Conservation (phyloP, 257 asterid genomes). For the Salvia miltiorrhiza region DNA sequence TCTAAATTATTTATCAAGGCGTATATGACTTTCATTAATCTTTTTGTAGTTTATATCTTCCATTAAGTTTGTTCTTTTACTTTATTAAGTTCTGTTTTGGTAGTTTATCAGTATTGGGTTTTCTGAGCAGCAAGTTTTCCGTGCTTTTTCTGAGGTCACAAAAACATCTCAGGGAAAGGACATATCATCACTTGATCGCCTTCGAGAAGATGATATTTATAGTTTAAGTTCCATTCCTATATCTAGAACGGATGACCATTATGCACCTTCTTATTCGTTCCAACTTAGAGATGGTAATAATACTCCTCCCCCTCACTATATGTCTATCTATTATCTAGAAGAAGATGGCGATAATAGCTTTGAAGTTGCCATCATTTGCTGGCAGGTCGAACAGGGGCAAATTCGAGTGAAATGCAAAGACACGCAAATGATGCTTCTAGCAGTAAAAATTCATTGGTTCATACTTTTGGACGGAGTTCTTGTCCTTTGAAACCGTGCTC, state of each 20-base stretch:
- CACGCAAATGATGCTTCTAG: conserved; percentile 27
- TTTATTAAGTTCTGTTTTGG: conserved; percentile 25
- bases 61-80: conserved; percentile 13
- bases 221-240: conserved; percentile 37
- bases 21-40: conserved; percentile 11
- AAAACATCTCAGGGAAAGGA: conserved; percentile 53
- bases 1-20: not conserved
- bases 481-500: conserved; percentile 53
- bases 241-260: conserved; percentile 22
- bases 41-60: conserved; percentile 13
- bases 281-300: conserved; percentile 28
- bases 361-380: conserved; percentile 18
- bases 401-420: conserved; percentile 35
- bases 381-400: conserved; percentile 36
- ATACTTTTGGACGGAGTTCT: conserved; percentile 36
- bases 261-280: conserved; percentile 28
- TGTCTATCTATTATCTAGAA: not conserved
- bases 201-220: conserved; percentile 64
- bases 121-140: conserved; percentile 45
- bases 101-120: conserved; percentile 69
- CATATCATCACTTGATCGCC: conserved; percentile 47
- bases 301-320: not conserved
- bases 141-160: conserved; percentile 48
- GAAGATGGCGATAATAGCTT: conserved; percentile 11
- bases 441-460: conserved; percentile 26